A percentile compares a stretch with the other conserved stretches of the same genome.
phyloP scores from a whole-genome alignment of 768 basidiomycete species.

The Leucosporidium scottii region DNA sequence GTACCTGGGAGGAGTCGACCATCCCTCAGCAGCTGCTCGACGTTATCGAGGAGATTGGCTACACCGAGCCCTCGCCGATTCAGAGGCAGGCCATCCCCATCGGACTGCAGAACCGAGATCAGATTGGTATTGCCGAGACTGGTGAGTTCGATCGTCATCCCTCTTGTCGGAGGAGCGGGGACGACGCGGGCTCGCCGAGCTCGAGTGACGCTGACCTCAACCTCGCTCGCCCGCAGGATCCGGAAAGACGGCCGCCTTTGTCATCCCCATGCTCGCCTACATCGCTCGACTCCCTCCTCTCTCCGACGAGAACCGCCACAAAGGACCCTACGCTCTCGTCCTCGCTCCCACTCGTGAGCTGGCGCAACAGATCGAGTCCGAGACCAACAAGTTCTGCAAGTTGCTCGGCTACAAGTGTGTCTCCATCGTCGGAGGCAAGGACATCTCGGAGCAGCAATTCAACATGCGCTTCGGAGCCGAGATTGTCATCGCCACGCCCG shows the following conservation, averaged over 20 bases:
- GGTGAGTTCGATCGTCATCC: too few species aligned
- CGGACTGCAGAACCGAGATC: conserved; percentile 88
- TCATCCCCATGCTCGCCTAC: conserved; percentile 94
- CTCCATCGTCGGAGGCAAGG: conserved; percentile 95
- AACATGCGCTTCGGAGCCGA: conserved; percentile 96
- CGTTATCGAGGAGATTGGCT: conserved; percentile 83
- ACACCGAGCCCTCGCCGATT: conserved; percentile 94
- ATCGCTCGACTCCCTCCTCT: conserved; percentile 78
- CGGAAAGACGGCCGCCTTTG: conserved; percentile 97
- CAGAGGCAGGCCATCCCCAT: conserved; percentile 99
- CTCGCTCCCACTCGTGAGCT: conserved; percentile 96
- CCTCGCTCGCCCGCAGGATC: conserved; percentile 56
- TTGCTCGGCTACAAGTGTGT: conserved; percentile 90
- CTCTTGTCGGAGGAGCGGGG: too few species aligned
- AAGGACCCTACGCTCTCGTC: conserved; percentile 89
- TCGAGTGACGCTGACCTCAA: neutral
- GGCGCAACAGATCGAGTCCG: conserved; percentile 92
- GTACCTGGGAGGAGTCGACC: conserved; percentile 80
- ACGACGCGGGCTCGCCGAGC: too few species aligned
- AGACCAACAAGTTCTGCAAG: conserved; percentile 82
- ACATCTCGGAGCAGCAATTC: conserved; percentile 96
- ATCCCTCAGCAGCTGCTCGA: conserved; percentile 73
- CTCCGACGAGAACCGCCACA: conserved; percentile 84
- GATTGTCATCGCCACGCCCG: conserved; percentile 97
- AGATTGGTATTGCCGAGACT: conserved; percentile 98